Evolutionary conservation across 2,329 filamentous ascomycete genomes (phyloP).

Genomic region (Huntiella moniliformis): DNA sequence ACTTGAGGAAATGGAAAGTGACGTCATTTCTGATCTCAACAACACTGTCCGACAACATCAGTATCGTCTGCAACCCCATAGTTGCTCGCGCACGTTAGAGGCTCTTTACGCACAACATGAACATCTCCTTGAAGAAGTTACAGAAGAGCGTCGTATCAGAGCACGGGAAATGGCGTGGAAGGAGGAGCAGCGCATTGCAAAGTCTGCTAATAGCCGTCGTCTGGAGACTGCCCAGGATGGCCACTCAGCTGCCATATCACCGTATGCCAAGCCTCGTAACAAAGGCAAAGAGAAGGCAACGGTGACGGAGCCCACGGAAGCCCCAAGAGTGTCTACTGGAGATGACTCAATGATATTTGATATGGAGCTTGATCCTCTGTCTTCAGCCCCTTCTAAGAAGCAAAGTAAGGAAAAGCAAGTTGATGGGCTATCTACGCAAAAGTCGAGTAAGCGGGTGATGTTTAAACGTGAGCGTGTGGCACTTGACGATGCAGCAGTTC

Average conservation of each 20-base stretch:
- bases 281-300: conserved; percentile 22
- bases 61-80: conserved; percentile 64
- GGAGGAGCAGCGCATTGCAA: conserved; percentile 26
- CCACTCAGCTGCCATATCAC: conserved; percentile 10
- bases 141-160: conserved; percentile 49
- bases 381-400: neutral
- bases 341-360: conserved; percentile 10
- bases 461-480: neutral
- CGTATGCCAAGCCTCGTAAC: conserved; percentile 26
- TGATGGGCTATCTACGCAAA: neutral
- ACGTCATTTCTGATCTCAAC: conserved; percentile 67
- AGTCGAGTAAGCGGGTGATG: neutral
- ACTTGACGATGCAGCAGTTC: neutral
- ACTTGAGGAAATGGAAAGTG: conserved; percentile 67
- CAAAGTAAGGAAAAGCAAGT: neutral
- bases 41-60: conserved; percentile 67
- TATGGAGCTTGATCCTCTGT: conserved; percentile 9
- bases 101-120: conserved; percentile 35
- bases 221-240: neutral
- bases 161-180: conserved; percentile 62
- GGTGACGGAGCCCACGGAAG: neutral
- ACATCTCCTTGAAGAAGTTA: conserved; percentile 42
- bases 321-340: neutral
- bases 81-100: conserved; percentile 56
- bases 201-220: conserved; percentile 27